These are phyloP conservation scores for Passiflora organensis DNA, from an alignment of 345 rosid species.

Conservation along the genomic window DNA sequence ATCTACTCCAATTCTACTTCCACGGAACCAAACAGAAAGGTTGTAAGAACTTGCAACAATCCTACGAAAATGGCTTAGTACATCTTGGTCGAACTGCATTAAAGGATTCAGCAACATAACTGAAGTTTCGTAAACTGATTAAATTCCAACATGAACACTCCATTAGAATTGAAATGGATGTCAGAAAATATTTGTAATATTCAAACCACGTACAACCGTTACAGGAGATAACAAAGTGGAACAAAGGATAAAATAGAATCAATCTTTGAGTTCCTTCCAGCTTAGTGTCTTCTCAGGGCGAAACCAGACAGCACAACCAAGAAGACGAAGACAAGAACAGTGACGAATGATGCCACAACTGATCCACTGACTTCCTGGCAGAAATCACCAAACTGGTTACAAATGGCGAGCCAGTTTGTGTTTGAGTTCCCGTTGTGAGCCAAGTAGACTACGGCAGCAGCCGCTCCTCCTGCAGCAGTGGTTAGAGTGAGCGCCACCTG, in stretches of 20 bases:
- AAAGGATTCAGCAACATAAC: too few relatives aligned
- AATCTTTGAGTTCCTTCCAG: neutral
- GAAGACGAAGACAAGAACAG: slow-evolving; percentile 37
- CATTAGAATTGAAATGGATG: too few relatives aligned
- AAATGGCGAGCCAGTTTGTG: slow-evolving; percentile 79
- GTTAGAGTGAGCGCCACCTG: slow-evolving; percentile 55
- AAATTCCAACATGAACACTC: too few relatives aligned
- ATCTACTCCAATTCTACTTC: too few relatives aligned
- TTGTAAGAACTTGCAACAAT: too few relatives aligned
- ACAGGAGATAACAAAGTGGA: neutral
- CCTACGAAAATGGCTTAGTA: too few relatives aligned
- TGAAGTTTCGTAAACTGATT: too few relatives aligned
- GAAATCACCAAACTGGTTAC: slow-evolving; percentile 78
- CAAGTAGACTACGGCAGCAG: slow-evolving; percentile 75
- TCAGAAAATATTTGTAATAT: neutral
- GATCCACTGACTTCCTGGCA: slow-evolving; percentile 79
- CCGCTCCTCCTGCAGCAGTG: slow-evolving; percentile 59
- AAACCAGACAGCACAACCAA: slow-evolving; percentile 59
- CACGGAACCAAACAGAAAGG: too few relatives aligned
- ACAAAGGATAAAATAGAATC: neutral
- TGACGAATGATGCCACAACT: slow-evolving; percentile 59
- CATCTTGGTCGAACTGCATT: too few relatives aligned
- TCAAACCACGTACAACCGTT: too few relatives aligned
- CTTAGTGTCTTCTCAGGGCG: slow-evolving; percentile 42
- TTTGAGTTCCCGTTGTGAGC: slow-evolving; percentile 86